These are phyloP conservation scores for Exutisphaerella laricina DNA, from an alignment of 2,329 filamentous ascomycete species.

Conservation along the genomic window DNA sequence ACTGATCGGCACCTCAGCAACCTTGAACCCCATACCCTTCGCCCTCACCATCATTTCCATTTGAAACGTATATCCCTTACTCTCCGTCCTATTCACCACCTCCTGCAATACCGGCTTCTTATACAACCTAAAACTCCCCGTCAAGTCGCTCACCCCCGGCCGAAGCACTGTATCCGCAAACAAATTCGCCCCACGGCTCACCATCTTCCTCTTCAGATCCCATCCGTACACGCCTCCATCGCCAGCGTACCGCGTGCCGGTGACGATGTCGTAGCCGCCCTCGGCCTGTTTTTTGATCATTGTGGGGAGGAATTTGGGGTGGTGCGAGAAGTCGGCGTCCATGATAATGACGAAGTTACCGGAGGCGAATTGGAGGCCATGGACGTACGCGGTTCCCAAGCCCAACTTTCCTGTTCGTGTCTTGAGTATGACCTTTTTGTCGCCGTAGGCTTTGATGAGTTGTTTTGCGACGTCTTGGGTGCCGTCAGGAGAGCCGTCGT, in stretches of 20 bases:
- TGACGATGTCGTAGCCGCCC: slow-evolving; percentile 90
- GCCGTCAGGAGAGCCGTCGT: slow-evolving; percentile 95
- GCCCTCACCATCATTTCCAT: slow-evolving; percentile 99
- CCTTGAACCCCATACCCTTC: slow-evolving; percentile 89
- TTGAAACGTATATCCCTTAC: slow-evolving; percentile 98
- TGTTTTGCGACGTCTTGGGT: slow-evolving; percentile 87
- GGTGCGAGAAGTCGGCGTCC: slow-evolving; percentile 99
- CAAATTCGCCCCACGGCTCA: slow-evolving; percentile 82
- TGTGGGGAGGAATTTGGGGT: slow-evolving; percentile 95
- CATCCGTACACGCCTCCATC: slow-evolving; percentile 85
- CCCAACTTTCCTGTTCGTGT: slow-evolving; percentile 90
- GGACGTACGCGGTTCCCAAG: slow-evolving; percentile 94
- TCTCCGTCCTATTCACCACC: slow-evolving; percentile 85
- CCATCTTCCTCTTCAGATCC: slow-evolving; percentile 77
- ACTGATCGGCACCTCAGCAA: slow-evolving; percentile 91
- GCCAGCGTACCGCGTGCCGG: slow-evolving; percentile 87
- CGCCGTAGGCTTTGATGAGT: slow-evolving; percentile 75
- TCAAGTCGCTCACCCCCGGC: slow-evolving; percentile 91
- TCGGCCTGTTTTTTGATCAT: slow-evolving; percentile 81
- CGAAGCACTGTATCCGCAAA: slow-evolving; percentile 92
- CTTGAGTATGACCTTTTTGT: slow-evolving; percentile 65
- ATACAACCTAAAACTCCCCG: slow-evolving; percentile 90
- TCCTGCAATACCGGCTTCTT: slow-evolving; percentile 85
- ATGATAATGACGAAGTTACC: slow-evolving; percentile 99
- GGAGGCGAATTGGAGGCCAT: slow-evolving; percentile 81